Percentiles rank a stretch among this genome's conserved stretches.
Evolutionary conservation across 371 early-diverging fungal species (phyloP).

Genomic region (Fennellomyces sp.): DNA sequence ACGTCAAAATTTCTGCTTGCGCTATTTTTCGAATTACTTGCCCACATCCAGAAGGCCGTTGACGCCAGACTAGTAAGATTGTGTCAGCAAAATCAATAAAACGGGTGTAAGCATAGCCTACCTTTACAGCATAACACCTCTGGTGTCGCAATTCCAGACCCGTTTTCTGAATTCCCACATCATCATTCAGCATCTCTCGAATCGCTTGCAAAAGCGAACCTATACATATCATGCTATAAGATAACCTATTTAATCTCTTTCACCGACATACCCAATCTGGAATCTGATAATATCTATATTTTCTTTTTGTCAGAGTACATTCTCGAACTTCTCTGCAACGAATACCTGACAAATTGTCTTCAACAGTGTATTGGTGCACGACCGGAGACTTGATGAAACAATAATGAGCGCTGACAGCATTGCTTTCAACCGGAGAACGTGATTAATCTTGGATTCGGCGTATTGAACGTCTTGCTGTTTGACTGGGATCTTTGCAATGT

Average conservation of each 20-base stretch:
- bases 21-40: too few relatives aligned
- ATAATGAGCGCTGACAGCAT: conserved; percentile 43
- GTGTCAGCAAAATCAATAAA: not conserved
- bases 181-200: conserved; percentile 1
- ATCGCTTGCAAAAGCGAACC: conserved; percentile 55
- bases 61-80: conserved; percentile 64
- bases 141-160: conserved; percentile 82
- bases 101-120: conserved; percentile 9
- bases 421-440: conserved; percentile 72
- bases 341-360: not conserved
- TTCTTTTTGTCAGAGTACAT: too few relatives aligned
- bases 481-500: conserved; percentile 24
- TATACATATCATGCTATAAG: too few relatives aligned
- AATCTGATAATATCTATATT: conserved; percentile 30
- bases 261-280: conserved; percentile 20
- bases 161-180: conserved; percentile 58
- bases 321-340: not conserved
- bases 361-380: conserved; percentile 5
- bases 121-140: conserved; percentile 83
- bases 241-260: not conserved
- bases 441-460: conserved; percentile 74
- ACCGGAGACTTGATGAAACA: conserved; percentile 36
- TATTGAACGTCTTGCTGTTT: conserved; percentile 41
- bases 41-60: conserved; percentile 92
- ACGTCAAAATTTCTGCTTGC: too few relatives aligned